A percentile compares a stretch with the other conserved stretches of the same genome.
These are phyloP conservation scores for Rhizopogon salebrosus DNA, from an alignment of 768 basidiomycete genomes.

Conservation along the genomic window DNA sequence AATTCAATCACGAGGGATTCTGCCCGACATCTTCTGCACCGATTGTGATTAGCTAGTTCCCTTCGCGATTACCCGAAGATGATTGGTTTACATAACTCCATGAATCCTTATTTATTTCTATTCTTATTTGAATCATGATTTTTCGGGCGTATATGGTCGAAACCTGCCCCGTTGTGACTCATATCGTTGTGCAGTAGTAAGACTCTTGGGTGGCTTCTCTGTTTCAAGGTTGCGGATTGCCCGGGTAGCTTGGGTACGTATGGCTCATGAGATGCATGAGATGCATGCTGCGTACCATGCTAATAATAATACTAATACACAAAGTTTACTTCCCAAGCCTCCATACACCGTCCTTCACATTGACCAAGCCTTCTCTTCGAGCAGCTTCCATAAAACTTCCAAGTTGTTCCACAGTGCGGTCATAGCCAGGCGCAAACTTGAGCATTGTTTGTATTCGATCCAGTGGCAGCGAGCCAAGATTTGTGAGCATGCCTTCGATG, in stretches of 20 bases:
- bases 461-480: constrained; percentile 67
- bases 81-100: not conserved
- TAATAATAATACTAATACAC: not conserved
- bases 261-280: not conserved
- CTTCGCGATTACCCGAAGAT: not conserved
- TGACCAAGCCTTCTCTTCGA: constrained; percentile 69
- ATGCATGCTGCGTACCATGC: not conserved
- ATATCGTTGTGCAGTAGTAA: not conserved
- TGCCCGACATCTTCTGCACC: not conserved
- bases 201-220: not conserved
- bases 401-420: constrained; percentile 76
- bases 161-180: too few species aligned
- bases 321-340: constrained; percentile 30
- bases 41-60: not conserved
- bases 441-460: constrained; percentile 90
- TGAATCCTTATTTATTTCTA: too few species aligned
- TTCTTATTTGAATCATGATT: too few species aligned
- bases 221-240: not conserved
- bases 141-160: too few species aligned
- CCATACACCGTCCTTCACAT: constrained; percentile 69
- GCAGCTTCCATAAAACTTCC: constrained; percentile 77
- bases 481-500: constrained; percentile 89
- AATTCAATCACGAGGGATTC: constrained; percentile 14
- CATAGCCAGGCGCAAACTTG: constrained; percentile 77
- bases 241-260: too few species aligned